phyloP scores from a whole-genome alignment of 306 rosid species.

The Cucurbita ficifolia region DNA sequence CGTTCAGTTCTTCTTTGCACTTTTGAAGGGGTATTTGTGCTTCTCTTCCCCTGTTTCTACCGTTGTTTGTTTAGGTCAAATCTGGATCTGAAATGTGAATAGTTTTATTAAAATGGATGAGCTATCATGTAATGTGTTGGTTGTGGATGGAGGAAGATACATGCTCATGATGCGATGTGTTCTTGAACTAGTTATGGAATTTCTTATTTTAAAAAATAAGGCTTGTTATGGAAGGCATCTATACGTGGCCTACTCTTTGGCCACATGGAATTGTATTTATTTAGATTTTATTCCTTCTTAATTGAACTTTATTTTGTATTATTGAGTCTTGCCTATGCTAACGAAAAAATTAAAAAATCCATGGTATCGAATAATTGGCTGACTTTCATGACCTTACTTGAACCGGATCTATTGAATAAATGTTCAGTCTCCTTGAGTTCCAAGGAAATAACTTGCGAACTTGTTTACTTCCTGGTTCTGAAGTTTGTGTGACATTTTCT shows the following conservation, averaged over 20 bases:
- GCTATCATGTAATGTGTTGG: neutral
- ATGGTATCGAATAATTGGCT: neutral
- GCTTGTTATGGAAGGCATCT: neutral
- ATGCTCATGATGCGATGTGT: neutral
- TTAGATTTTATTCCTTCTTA: neutral
- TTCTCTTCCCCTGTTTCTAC: neutral
- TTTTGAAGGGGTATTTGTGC: conserved; percentile 81
- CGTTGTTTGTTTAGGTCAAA: neutral
- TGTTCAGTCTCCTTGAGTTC: neutral
- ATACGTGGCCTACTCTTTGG: neutral
- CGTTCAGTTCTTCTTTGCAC: conserved; percentile 97
- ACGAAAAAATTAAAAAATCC: neutral
- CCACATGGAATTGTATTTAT: neutral
- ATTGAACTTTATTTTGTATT: conserved; percentile 4
- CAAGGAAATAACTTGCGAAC: neutral
- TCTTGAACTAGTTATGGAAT: neutral
- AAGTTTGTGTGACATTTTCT: neutral
- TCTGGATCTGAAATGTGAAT: conserved; percentile 2
- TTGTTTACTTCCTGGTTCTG: neutral
- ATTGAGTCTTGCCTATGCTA: neutral
- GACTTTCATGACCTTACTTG: neutral
- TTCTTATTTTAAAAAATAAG: neutral
- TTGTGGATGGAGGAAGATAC: neutral
- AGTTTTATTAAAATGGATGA: neutral
- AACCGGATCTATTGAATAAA: neutral